phyloP scores from a whole-genome alignment of 164 flowering plant species.

The Litsea cubeba region DNA sequence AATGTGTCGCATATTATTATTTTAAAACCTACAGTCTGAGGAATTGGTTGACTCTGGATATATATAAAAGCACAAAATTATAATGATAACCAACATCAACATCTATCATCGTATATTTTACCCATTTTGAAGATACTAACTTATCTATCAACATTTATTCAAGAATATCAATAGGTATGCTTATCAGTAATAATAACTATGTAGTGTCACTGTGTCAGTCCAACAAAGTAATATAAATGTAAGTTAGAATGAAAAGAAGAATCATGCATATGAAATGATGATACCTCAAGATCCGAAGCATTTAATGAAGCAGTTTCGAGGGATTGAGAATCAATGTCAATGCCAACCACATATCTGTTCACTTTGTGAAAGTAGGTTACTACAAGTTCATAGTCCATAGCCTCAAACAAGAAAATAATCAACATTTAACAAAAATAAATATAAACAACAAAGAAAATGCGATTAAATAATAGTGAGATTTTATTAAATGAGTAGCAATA shows the following conservation, averaged over 20 bases:
- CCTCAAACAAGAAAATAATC: not conserved
- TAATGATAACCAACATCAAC: not conserved
- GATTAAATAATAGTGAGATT: too few relatives aligned
- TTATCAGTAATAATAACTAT: too few relatives aligned
- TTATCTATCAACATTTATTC: too few relatives aligned
- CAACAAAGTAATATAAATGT: too few relatives aligned
- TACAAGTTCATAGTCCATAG: not conserved
- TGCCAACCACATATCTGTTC: conserved; percentile 68
- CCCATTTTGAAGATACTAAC: not conserved
- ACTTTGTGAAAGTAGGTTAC: not conserved
- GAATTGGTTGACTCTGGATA: not conserved
- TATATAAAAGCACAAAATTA: not conserved
- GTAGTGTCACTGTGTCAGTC: too few relatives aligned
- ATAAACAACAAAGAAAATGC: not conserved
- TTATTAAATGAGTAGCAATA: not conserved
- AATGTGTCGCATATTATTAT: not conserved
- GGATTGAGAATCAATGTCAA: conserved; percentile 75
- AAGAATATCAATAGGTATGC: too few relatives aligned
- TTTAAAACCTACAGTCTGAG: not conserved
- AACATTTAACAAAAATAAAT: not conserved
- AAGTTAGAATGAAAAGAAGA: too few relatives aligned
- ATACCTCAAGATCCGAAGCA: conserved; percentile 91
- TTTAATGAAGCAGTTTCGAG: conserved; percentile 68
- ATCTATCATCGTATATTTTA: not conserved
- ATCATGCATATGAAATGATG: not conserved